phyloP scores from a whole-genome alignment of 139 green algal genomes.

The Tetradesmus lagerheimii region DNA sequence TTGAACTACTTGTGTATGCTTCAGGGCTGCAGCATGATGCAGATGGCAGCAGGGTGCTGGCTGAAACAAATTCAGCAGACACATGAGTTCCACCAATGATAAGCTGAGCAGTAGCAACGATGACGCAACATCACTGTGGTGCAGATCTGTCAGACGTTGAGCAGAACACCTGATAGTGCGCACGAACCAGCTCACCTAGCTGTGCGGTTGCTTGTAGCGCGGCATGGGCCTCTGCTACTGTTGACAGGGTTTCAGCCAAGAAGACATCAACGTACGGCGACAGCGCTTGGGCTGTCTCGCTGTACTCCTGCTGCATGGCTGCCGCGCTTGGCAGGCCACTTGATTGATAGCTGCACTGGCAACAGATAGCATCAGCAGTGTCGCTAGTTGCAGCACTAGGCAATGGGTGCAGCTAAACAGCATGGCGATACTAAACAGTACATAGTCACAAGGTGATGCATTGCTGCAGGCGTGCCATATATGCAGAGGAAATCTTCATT shows the following conservation, averaged over 20 bases:
- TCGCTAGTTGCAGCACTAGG: no score
- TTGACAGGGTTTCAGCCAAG: slow-evolving; percentile 72
- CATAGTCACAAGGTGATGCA: background rate
- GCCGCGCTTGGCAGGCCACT: background rate
- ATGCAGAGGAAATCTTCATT: no score
- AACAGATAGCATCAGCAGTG: no score
- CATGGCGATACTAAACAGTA: no score
- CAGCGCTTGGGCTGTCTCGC: slow-evolving; percentile 51
- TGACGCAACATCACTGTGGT: background rate
- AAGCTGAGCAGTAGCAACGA: background rate
- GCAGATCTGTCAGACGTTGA: background rate
- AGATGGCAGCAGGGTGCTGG: background rate
- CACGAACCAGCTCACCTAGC: background rate
- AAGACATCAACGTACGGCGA: slow-evolving; percentile 63
- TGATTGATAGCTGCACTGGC: slow-evolving; percentile 48
- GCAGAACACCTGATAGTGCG: background rate
- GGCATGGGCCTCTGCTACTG: slow-evolving; percentile 54
- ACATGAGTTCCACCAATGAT: background rate
- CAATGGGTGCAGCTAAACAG: no score
- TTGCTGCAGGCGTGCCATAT: background rate
- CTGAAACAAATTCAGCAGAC: background rate
- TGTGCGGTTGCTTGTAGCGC: slow-evolving; percentile 50
- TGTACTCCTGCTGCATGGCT: slow-evolving; percentile 51
- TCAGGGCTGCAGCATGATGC: background rate
- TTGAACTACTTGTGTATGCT: background rate